Conservation (phyloP, 148 eudicot species). For the Dysphania ambrosioides region DNA sequence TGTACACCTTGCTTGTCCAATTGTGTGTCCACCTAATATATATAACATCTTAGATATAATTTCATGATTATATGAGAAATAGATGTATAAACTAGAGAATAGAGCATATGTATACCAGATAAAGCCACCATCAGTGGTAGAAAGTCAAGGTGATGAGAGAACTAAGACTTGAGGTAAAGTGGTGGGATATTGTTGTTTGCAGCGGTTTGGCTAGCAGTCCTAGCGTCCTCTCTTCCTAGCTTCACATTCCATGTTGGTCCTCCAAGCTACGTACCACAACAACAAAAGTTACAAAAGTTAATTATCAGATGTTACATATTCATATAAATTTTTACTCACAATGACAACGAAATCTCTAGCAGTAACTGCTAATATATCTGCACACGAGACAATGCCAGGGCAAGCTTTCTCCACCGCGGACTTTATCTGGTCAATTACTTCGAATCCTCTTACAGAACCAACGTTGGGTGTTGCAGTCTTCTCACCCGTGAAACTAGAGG, state of each 20-base stretch:
- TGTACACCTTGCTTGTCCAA: conserved; percentile 63
- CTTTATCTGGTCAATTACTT: background rate
- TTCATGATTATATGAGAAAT: too few species aligned
- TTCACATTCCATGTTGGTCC: too few species aligned
- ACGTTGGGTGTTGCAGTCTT: background rate
- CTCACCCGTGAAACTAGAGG: background rate
- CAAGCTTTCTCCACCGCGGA: background rate
- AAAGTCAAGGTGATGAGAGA: conserved; percentile 41
- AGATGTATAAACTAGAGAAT: too few species aligned
- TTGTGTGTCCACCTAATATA: conserved; percentile 43
- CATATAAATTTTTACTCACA: conserved; percentile 10
- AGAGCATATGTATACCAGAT: conserved; percentile 26
- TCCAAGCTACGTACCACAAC: conserved; percentile 37
- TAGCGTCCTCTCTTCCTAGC: conserved; percentile 43
- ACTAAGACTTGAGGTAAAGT: conserved; percentile 33
- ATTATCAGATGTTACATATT: too few species aligned
- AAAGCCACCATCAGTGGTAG: conserved; percentile 44
- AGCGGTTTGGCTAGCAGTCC: conserved; percentile 29
- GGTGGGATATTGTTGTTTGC: conserved; percentile 41
- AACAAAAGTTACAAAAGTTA: background rate
- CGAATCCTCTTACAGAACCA: background rate
- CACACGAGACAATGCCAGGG: too few species aligned
- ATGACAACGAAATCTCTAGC: conserved; percentile 32
- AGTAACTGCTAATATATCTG: background rate
- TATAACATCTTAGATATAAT: background rate